phyloP scores from a whole-genome alignment of 371 early-diverging fungal species.

The Umbelopsis sp. region DNA sequence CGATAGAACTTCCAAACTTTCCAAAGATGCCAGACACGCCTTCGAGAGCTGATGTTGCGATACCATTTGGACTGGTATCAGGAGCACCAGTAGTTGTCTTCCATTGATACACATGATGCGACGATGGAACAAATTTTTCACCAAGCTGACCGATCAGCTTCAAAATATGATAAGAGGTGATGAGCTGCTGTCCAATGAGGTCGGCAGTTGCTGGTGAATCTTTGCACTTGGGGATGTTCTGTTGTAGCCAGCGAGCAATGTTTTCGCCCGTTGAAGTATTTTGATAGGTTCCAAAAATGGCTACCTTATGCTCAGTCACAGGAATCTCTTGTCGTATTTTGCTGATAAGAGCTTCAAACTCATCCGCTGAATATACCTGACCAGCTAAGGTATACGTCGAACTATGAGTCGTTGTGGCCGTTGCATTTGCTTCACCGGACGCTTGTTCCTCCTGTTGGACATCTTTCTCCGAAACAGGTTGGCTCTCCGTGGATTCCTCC shows the following conservation, averaged over 20 bases:
- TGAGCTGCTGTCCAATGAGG: slow-evolving; percentile 72
- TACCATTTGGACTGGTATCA: slow-evolving; percentile 29
- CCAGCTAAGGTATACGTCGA: slow-evolving; percentile 14
- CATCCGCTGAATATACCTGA: slow-evolving; percentile 34
- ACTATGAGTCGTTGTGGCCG: neutral
- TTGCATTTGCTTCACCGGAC: slow-evolving; percentile 6
- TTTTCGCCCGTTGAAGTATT: slow-evolving; percentile 71
- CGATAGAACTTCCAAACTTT: slow-evolving; percentile 26
- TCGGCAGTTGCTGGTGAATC: slow-evolving; percentile 69
- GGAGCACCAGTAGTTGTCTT: slow-evolving; percentile 26
- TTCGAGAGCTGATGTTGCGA: slow-evolving; percentile 31
- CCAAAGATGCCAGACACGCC: slow-evolving; percentile 40
- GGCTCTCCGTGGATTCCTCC: neutral
- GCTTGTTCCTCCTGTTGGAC: slow-evolving; percentile 11
- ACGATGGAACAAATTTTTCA: slow-evolving; percentile 64
- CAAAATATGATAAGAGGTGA: slow-evolving; percentile 63
- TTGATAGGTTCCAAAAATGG: slow-evolving; percentile 72
- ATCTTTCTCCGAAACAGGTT: slow-evolving; percentile 18
- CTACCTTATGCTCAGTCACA: slow-evolving; percentile 67
- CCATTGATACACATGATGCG: slow-evolving; percentile 78
- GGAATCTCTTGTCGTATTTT: slow-evolving; percentile 65
- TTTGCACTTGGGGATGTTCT: slow-evolving; percentile 62
- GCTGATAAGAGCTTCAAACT: slow-evolving; percentile 35
- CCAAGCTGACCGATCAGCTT: slow-evolving; percentile 75
- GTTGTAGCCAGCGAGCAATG: slow-evolving; percentile 73